Base-by-base conservation (phyloP, 2,329 filamentous ascomycete genomes). In the Macrophomina tecta region DNA sequence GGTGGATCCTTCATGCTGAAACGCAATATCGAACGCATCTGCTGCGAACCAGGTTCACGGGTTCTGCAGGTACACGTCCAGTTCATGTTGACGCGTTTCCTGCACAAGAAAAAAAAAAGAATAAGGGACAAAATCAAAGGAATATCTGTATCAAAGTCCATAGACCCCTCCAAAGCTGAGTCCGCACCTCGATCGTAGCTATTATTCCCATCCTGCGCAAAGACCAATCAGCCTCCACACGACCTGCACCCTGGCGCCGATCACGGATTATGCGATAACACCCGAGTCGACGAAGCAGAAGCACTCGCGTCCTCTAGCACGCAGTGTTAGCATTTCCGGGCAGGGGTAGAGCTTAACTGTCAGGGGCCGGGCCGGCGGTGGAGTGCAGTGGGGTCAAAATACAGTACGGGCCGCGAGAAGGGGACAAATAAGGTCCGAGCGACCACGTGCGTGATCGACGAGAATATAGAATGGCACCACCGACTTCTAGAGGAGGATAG, bases 301-400 rank as follows among this genome's bases (percentile, higher is more conserved):
- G 23, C 23, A 23, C 23, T 23, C 23, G 23, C 38, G 38, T 8
- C 38, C 38, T 40, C 8, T 40, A 40, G 7, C 12, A 16, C 45
- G n/a, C 5, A n/a, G 53, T 16, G 6, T 56, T 42, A 58, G 9
- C 38, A 14, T 14, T 30, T 23, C 23, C 23, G 16, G 16, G 38
- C 53, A 58, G 53, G 53, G 53, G 53, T 55, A 55, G 23, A 14
- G n/a, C 53, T 58, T 28, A 18, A 23, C 18, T 61, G 40, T 61
- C 56, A 61, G 56, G 56, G 56, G 56, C 56, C 56, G 40, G 56
- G 18, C 55, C 55, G 55, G 28, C 49, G 56, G 40, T 46, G 56
- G 40, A 46, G 40, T n/a, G n/a, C 12, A 40, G 42, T 38, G 56
- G 56, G 42, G 34, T 16, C 38, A 12, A 38, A 28, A 18, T 8